Percentiles rank a stretch among this genome's conserved stretches.
phyloP scores from a whole-genome alignment of 371 early-diverging fungal species.

The Apophysomyces sp. region DNA sequence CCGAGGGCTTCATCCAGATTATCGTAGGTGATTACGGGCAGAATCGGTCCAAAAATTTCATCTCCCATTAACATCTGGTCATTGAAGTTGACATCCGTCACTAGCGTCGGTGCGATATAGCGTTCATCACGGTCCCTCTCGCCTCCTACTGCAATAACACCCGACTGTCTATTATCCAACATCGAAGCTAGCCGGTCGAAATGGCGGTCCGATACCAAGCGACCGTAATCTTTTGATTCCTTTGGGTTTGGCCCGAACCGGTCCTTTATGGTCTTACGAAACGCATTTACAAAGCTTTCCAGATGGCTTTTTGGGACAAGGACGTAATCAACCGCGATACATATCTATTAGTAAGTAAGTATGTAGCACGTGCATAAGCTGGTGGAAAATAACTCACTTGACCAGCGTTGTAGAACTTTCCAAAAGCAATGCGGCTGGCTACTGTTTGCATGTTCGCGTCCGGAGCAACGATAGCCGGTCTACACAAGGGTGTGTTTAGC shows the following conservation, averaged over 20 bases:
- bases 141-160: slow-evolving; percentile 53
- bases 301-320: slow-evolving; percentile 56
- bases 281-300: slow-evolving; percentile 45
- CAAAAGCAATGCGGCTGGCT: slow-evolving; percentile 81
- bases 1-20: slow-evolving; percentile 73
- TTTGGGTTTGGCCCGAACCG: slow-evolving; percentile 58
- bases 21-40: slow-evolving; percentile 78
- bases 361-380: not conserved
- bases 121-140: slow-evolving; percentile 17
- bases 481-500: slow-evolving; percentile 3
- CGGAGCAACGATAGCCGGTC: slow-evolving; percentile 73
- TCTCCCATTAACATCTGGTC: slow-evolving; percentile 36
- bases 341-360: slow-evolving; percentile 55
- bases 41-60: slow-evolving; percentile 84
- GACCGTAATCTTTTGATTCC: slow-evolving; percentile 54
- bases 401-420: slow-evolving; percentile 82
- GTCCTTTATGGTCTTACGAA: slow-evolving; percentile 49
- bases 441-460: slow-evolving; percentile 63
- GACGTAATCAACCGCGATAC: slow-evolving; percentile 88
- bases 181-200: slow-evolving; percentile 64
- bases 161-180: slow-evolving; percentile 53
- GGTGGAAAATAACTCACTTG: slow-evolving; percentile 53
- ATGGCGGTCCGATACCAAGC: slow-evolving; percentile 76
- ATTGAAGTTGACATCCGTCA: slow-evolving; percentile 18
- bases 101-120: slow-evolving; percentile 26